A percentile compares a stretch with the other conserved stretches of the same genome.
Evolutionary conservation across 1,284 basidiomycete genomes (phyloP).

Genomic region (Trichosporon faecale): DNA sequence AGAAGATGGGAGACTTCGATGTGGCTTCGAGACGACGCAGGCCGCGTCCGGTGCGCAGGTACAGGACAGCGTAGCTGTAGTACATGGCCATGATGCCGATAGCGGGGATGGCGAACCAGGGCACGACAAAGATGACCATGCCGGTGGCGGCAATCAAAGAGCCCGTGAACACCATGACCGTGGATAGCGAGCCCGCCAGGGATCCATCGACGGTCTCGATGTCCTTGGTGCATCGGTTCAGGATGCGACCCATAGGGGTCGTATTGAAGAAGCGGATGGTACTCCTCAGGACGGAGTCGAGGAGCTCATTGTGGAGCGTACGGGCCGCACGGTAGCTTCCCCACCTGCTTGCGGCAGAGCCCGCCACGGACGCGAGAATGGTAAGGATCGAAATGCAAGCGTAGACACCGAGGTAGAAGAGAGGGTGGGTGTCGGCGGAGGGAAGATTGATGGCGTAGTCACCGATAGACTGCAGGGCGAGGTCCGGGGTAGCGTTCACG

Average conservation of each 20-base stretch:
- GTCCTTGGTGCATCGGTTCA: conserved; percentile 76
- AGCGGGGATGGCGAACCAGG: conserved; percentile 69
- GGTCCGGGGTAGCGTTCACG: not conserved
- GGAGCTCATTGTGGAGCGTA: conserved; percentile 44
- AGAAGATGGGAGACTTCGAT: conserved; percentile 48
- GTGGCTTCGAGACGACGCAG: conserved; percentile 68
- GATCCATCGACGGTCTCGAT: conserved; percentile 73
- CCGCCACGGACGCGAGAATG: conserved; percentile 40
- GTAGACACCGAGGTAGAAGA: conserved; percentile 54
- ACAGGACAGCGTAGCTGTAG: conserved; percentile 65
- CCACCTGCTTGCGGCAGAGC: conserved; percentile 44
- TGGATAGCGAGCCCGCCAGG: conserved; percentile 66
- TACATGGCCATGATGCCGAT: conserved; percentile 61
- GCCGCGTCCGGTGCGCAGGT: conserved; percentile 67
- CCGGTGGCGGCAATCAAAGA: conserved; percentile 65
- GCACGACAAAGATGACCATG: conserved; percentile 63
- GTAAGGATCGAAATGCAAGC: conserved; percentile 37
- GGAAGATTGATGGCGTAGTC: conserved; percentile 33
- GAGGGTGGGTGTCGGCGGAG: conserved; percentile 48
- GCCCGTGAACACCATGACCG: conserved; percentile 69
- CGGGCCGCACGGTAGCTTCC: conserved; percentile 58
- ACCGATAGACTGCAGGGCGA: conserved; percentile 14
- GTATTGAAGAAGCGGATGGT: conserved; percentile 51
- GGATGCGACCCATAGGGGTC: conserved; percentile 59
- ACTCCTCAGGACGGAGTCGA: conserved; percentile 39